phyloP scores from a whole-genome alignment of 805 yeast genomes.

The Pichia nanzhaoensis region DNA sequence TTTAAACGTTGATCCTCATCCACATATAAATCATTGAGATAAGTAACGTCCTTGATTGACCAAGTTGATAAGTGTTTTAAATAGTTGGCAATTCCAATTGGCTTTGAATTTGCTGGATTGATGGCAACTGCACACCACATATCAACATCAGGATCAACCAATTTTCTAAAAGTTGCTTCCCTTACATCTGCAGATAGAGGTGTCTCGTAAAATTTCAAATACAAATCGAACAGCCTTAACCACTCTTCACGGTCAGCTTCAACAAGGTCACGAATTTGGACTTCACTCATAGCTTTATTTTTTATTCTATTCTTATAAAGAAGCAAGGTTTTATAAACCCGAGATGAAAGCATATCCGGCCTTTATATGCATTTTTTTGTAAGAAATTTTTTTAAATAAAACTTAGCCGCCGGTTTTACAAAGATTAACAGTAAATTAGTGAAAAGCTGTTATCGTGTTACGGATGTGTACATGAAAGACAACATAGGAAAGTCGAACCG shows the following conservation, averaged over 20 bases:
- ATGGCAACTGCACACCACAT: slow-evolving; percentile 46
- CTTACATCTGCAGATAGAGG: slow-evolving; percentile 33
- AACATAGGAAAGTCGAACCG: no score
- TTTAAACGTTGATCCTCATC: slow-evolving; percentile 32
- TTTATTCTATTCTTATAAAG: no score
- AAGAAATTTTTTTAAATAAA: no score
- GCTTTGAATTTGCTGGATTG: slow-evolving; percentile 26
- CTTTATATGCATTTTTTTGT: no score
- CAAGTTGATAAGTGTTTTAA: slow-evolving; percentile 46
- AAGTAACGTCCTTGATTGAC: slow-evolving; percentile 38
- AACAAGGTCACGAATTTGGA: no score
- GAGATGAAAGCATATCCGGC: no score
- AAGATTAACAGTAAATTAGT: no score
- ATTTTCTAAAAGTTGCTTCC: slow-evolving; percentile 39
- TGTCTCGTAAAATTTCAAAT: background rate
- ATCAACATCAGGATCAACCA: slow-evolving; percentile 38
- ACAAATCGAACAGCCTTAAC: slow-evolving; percentile 1
- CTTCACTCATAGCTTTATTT: no score
- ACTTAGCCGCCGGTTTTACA: no score
- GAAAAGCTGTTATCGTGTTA: no score
- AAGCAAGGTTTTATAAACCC: no score
- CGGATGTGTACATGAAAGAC: no score
- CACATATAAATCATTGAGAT: slow-evolving; percentile 49
- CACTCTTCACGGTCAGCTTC: slow-evolving; percentile 2
- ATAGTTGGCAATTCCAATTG: slow-evolving; percentile 46